Base-by-base conservation (phyloP, 306 rosid species). In the Hippophae tibetana region DNA sequence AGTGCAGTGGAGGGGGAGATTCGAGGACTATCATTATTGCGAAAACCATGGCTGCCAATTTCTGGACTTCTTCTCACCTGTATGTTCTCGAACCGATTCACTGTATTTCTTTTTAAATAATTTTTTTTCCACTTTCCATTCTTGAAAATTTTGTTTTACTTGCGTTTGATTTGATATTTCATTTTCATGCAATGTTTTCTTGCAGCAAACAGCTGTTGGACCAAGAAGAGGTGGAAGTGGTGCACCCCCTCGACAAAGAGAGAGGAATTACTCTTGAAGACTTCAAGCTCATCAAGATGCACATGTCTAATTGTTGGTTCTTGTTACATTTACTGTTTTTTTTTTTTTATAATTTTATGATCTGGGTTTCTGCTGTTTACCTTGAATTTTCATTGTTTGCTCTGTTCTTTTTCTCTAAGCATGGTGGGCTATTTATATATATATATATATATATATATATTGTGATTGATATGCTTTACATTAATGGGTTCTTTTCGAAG, bases 31-130 rank as follows among this genome's bases (percentile, higher is more conserved):
- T 46, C 62, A 58, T 46, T 62, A 50, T 44, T 57, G 56, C 12
- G 73, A 64, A 66, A 64, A 27, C 46, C 9, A 90, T 85, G 98
- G 89, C 96, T 60, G 81, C 96, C 50, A 87, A 87, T 83, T 90
- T 87, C 80, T 90, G 98, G 98, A 63, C 95, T 43, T 90, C 96
- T 5, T 87, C 98, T 54, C 98, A 90, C 80, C 74, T 47, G 98
- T 90, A 76, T 44, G 83, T 63, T 66, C 7, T 23, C 41, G 4
- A 44, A 18, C 40, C 13, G 44, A 14, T 40, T 11, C 11, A 43
- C 4, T 45, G 42, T 27, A 38, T 6, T 7, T 53, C 63, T 27
- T 53, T 54, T 7, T 13, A 45, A 41, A 57, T 26, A 10, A 2
- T 12, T 8, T 47, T 61, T 52, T 9, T 44, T 5, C 3, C 42